Evolutionary conservation across 176 grass and related monocot genomes (phyloP), one percentile per base, ranked within the genome.

Genomic region (Ensete glaucum): DNA sequence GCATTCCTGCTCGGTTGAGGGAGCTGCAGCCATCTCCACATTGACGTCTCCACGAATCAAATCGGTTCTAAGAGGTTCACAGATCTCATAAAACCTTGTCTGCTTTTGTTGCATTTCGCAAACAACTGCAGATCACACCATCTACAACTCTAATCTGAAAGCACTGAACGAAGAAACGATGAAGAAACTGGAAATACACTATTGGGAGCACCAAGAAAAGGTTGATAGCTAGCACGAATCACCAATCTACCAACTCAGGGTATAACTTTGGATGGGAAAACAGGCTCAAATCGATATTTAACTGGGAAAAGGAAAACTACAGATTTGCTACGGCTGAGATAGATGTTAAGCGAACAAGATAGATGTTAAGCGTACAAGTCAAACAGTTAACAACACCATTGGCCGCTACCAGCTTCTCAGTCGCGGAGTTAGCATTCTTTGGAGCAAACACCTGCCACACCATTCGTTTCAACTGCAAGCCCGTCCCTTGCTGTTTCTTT

Each of bases 341-440:
- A 50, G 67, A 21, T 2, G 43, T 69, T 15, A n/a, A 19, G 67
- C 14, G 16, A 16, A 52, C 21, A 73, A 26, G 70, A 19, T 60
- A 50, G 67, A 21, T 2, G 43, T 69, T 15, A n/a, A 19, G 67
- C 23, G 25, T 26, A 52, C 21, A 73, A 26, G 70, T 73, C 52
- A 70, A 70, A n/a, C 67, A 8, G 8, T 70, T 20, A 1, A 53
- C 22, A 26, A 58, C 71, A 55, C 50, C 10, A 26, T 73, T 73
- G 55, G 71, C 52, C 1, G 55, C 14, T 29, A 74, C 53, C 24
- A 52, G n/a, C 13, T 74, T 74, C 52, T 74, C 72, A 74, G 72
- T 81, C 73, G 69, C 9, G 3, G 74, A 53, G 64, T 72, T 85
- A 64, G 72, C 77, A 82, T 81, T 69, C 79, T 81, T 74, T 8